Conservation (phyloP, 495 filamentous ascomycete genomes). For the Aspergillus mulundensis region DNA sequence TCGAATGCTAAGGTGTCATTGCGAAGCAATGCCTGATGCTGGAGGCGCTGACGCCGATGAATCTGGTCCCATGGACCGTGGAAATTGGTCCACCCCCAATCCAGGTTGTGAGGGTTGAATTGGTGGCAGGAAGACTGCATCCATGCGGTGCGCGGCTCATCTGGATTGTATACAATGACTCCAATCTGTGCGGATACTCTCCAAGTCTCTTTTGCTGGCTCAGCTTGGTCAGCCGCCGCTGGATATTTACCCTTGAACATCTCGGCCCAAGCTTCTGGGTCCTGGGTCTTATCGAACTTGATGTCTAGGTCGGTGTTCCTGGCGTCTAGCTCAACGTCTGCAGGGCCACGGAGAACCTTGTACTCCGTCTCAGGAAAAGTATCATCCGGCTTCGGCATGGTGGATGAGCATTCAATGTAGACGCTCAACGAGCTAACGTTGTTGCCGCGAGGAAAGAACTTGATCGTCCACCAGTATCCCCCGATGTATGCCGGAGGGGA, state of each 20-base stretch:
- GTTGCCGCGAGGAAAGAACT: constrained; percentile 65
- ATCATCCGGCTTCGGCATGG: constrained; percentile 37
- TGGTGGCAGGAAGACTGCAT: constrained; percentile 55
- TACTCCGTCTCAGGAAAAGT: constrained; percentile 38
- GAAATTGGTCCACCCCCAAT: constrained; percentile 68
- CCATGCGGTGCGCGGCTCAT: constrained; percentile 58
- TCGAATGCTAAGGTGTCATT: constrained; percentile 62
- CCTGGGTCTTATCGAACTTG: constrained; percentile 24
- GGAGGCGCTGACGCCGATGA: constrained; percentile 50
- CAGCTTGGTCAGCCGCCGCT: constrained; percentile 11
- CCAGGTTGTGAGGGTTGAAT: constrained; percentile 54
- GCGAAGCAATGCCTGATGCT: constrained; percentile 59
- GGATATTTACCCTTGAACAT: constrained; percentile 31
- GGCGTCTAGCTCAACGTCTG: constrained; percentile 28
- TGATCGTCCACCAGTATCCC: constrained; percentile 65
- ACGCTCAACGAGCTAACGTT: constrained; percentile 58
- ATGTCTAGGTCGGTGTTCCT: constrained; percentile 28
- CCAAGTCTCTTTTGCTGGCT: constrained; percentile 29
- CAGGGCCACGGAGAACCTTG: constrained; percentile 30
- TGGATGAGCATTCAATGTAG: constrained; percentile 59
- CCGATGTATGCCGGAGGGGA: constrained; percentile 56
- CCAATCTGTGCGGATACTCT: constrained; percentile 58
- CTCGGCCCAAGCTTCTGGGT: constrained; percentile 31
- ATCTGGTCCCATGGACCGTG: constrained; percentile 59
- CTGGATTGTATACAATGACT: constrained; percentile 62